A percentile compares a stretch with the other conserved stretches of the same genome.
Conservation (phyloP, 768 basidiomycete genomes). For the Tephrocybe sp. region DNA sequence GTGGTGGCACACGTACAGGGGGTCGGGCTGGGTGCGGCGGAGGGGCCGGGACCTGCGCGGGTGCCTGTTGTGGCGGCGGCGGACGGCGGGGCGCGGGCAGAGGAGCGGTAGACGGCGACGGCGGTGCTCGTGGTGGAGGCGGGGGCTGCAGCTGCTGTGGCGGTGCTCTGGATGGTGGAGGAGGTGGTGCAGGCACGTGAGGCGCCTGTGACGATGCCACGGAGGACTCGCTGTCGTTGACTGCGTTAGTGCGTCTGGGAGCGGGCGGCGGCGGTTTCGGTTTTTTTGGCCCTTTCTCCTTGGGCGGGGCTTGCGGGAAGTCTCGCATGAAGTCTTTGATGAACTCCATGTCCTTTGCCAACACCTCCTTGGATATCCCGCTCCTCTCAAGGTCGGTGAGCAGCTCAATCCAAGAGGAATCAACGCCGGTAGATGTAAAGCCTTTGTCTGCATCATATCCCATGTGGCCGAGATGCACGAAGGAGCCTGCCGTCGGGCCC, state of each 20-base stretch:
- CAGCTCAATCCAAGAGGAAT: constrained; percentile 84
- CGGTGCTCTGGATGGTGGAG: constrained; percentile 33
- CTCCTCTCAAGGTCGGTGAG: constrained; percentile 61
- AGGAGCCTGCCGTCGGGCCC: constrained; percentile 72
- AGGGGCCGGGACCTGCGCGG: constrained; percentile 19
- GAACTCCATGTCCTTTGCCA: constrained; percentile 82
- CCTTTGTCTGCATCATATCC: constrained; percentile 88
- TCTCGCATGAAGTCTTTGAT: constrained; percentile 81
- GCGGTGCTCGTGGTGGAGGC: constrained; percentile 15
- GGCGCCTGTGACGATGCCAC: constrained; percentile 38
- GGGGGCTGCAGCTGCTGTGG: constrained; percentile 36
- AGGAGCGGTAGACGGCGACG: constrained; percentile 2
- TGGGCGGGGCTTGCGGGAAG: constrained; percentile 37
- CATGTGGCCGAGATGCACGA: constrained; percentile 93
- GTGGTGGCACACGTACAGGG: constrained; percentile 16
- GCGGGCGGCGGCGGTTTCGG: constrained; percentile 52
- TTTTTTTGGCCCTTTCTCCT: constrained; percentile 38
- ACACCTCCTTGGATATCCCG: constrained; percentile 68
- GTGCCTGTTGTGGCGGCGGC: constrained; percentile 7
- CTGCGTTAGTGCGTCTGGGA: constrained; percentile 40
- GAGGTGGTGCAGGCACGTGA: constrained; percentile 15
- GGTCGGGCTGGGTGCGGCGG: constrained; percentile 16
- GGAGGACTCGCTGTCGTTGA: constrained; percentile 35
- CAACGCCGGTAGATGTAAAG: constrained; percentile 84
- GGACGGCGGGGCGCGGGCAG: constrained; percentile 17